A percentile compares a stretch with the other conserved stretches of the same genome.
Evolutionary conservation across 2,329 filamentous ascomycete genomes (phyloP).

Genomic region (Pseudophaeomoniella oleicola): DNA sequence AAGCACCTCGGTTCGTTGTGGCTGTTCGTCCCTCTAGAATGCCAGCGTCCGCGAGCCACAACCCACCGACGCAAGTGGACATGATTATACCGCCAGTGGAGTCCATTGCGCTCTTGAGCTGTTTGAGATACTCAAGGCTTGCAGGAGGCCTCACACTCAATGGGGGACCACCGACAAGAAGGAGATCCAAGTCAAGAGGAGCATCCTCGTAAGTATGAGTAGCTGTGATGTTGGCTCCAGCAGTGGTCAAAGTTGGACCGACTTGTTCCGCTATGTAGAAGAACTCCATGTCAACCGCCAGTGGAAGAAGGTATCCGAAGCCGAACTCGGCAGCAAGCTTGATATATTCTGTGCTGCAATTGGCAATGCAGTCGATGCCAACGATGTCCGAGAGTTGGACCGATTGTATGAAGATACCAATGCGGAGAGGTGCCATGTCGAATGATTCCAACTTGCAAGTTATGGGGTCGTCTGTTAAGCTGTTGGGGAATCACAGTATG

Average conservation of each 20-base stretch:
- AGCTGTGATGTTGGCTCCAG: conserved; percentile 18
- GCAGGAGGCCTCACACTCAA: conserved; percentile 16
- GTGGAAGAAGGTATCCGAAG: conserved; percentile 8
- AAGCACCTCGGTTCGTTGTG: conserved; percentile 22
- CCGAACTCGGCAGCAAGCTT: conserved; percentile 8
- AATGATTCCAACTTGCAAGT: too few relatives aligned
- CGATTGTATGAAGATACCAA: conserved; percentile 24
- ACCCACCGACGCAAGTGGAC: conserved; percentile 11
- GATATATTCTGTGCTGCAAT: conserved; percentile 16
- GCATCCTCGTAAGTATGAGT: conserved; percentile 25
- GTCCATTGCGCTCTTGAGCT: conserved; percentile 6
- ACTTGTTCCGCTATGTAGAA: conserved; percentile 23
- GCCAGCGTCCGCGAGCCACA: conserved; percentile 23
- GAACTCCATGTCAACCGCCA: conserved; percentile 20
- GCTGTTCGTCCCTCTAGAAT: conserved; percentile 22
- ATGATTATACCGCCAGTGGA: conserved; percentile 13
- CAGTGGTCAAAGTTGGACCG: conserved; percentile 17
- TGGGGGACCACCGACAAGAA: conserved; percentile 23
- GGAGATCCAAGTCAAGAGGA: conserved; percentile 26
- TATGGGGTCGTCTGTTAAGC: too few relatives aligned
- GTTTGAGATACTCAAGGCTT: conserved; percentile 21
- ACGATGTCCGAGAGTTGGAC: conserved; percentile 26
- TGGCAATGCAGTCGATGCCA: conserved; percentile 25
- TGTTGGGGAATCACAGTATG: too few relatives aligned
- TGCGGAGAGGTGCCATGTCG: conserved; percentile 14